Conservation (phyloP, 1,139 yeast species). For the Sporopachydermia cereana region DNA sequence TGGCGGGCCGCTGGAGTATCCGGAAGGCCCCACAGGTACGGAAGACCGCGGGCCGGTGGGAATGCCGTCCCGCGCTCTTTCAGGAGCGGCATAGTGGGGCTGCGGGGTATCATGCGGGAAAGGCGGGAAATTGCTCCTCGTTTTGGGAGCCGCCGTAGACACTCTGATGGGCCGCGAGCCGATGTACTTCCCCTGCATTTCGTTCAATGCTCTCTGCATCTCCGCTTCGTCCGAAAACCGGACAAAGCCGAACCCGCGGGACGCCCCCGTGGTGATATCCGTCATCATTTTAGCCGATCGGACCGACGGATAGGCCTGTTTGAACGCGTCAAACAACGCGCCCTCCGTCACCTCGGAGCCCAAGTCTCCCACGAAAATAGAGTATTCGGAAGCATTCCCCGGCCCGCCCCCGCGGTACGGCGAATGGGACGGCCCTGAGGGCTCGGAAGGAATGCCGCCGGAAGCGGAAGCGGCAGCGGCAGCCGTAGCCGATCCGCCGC, state of each 20-base stretch:
- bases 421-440: background rate
- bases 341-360: constrained; percentile 69
- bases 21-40: constrained; percentile 9
- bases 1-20: constrained; percentile 11
- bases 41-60: background rate
- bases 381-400: constrained; percentile 37
- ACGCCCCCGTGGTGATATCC: constrained; percentile 61
- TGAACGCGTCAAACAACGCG: constrained; percentile 55
- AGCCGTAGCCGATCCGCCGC: constrained; percentile 46
- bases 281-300: constrained; percentile 82
- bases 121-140: constrained; percentile 21
- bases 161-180: constrained; percentile 73
- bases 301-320: constrained; percentile 58
- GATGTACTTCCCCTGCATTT: constrained; percentile 71
- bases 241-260: constrained; percentile 91
- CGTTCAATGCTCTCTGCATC: constrained; percentile 61
- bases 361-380: constrained; percentile 81
- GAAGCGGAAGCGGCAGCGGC: constrained; percentile 15
- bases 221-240: constrained; percentile 63
- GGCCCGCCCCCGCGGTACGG: constrained; percentile 21
- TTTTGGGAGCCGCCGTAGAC: constrained; percentile 60
- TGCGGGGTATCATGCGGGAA: constrained; percentile 14
- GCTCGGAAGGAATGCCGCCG: constrained; percentile 7
- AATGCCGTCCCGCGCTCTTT: background rate
- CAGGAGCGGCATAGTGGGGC: too few species aligned